These are phyloP conservation scores for Acephala macrosclerotiorum DNA, from an alignment of 2,329 filamentous ascomycete species.

Conservation along the genomic window DNA sequence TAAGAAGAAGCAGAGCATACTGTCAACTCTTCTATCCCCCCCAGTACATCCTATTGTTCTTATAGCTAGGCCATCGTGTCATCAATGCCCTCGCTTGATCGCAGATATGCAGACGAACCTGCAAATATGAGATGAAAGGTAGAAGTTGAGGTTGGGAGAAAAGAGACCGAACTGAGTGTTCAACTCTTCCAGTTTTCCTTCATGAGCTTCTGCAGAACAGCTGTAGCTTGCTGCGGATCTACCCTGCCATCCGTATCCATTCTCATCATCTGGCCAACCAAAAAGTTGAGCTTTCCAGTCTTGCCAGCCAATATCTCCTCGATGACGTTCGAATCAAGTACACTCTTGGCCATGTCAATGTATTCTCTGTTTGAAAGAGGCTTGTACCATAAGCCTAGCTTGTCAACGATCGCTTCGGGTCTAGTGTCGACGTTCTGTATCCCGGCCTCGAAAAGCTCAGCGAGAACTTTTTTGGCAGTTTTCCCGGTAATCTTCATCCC, in stretches of 20 bases:
- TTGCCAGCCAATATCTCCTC: slow-evolving; percentile 66
- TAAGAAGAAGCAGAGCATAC: too few relatives aligned
- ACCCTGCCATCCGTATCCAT: slow-evolving; percentile 65
- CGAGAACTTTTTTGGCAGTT: slow-evolving; percentile 66
- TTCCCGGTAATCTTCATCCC: slow-evolving; percentile 56
- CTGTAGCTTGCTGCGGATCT: slow-evolving; percentile 65
- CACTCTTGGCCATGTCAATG: slow-evolving; percentile 55
- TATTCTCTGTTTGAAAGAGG: slow-evolving; percentile 65
- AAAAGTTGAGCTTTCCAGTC: slow-evolving; percentile 70
- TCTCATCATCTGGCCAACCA: slow-evolving; percentile 74
- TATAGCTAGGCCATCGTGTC: too few relatives aligned
- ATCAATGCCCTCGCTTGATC: too few relatives aligned
- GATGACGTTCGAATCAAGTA: slow-evolving; percentile 65
- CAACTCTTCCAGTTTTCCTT: slow-evolving; percentile 24
- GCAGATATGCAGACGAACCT: too few relatives aligned
- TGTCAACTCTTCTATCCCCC: too few relatives aligned
- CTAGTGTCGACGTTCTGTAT: slow-evolving; percentile 49
- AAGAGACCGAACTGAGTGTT: neutral
- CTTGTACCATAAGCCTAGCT: slow-evolving; percentile 61
- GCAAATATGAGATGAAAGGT: too few relatives aligned
- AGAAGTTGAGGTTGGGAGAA: neutral
- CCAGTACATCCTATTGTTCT: too few relatives aligned
- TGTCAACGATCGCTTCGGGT: slow-evolving; percentile 60
- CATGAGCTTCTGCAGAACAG: slow-evolving; percentile 58
- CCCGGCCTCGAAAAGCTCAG: slow-evolving; percentile 53